phyloP scores from a whole-genome alignment of 805 yeast species.

The Candida qinlingensis region DNA sequence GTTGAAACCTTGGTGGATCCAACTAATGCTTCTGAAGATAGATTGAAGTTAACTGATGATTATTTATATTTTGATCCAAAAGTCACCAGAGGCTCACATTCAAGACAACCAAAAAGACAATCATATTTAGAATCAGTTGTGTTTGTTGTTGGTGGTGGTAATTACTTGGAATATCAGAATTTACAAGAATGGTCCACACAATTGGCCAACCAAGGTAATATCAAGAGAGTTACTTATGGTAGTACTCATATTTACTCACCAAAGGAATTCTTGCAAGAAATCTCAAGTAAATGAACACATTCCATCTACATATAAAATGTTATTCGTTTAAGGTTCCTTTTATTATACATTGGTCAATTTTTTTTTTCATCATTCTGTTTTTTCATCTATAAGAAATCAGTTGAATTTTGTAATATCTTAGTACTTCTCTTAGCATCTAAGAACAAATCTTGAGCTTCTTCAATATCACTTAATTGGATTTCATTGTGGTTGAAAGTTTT shows the following conservation, averaged over 20 bases:
- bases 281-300: conserved; percentile 21
- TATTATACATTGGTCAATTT: conserved; percentile 4
- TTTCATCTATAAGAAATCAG: conserved; percentile 27
- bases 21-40: conserved; percentile 49
- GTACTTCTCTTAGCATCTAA: conserved; percentile 83
- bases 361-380: not conserved
- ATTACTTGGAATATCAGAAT: conserved; percentile 89
- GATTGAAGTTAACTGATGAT: conserved; percentile 77
- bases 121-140: conserved; percentile 78
- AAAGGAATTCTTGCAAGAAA: conserved; percentile 60
- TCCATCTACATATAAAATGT: not conserved
- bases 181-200: conserved; percentile 77
- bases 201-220: conserved; percentile 31
- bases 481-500: conserved; percentile 67
- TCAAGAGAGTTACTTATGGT: conserved; percentile 74
- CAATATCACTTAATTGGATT: conserved; percentile 64
- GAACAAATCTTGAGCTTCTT: conserved; percentile 77
- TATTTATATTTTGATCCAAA: conserved; percentile 89
- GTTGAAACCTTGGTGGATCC: conserved; percentile 94
- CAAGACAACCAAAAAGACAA: conserved; percentile 83
- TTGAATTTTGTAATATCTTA: conserved; percentile 43
- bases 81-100: conserved; percentile 78
- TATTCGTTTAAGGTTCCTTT: not conserved
- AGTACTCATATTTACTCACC: conserved; percentile 76
- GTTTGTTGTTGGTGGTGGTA: conserved; percentile 96